Evolutionary conservation across 805 yeast species (phyloP), one percentile per base, ranked within the genome.

Genomic region (Kluyveromyces dobzhanskii): DNA sequence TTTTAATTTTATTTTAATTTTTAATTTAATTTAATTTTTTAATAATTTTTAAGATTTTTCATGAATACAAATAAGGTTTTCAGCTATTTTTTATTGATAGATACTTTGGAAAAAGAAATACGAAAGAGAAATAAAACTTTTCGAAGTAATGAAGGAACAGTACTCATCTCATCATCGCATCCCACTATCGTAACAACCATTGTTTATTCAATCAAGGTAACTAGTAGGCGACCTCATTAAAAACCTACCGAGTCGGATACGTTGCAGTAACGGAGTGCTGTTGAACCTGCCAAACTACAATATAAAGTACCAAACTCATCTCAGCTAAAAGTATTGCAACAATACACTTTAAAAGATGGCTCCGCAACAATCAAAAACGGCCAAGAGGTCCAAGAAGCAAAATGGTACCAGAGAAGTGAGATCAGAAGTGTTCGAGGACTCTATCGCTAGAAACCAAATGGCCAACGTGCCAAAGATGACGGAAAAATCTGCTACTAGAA

Each of bases 371-470:
- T 69, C 80, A 9, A 66, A 75, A 50, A 69, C 78, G 1, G 76
- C 77, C 17, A 79, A 78, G 54, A 69, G 84, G 56, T 62, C 64
- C 39, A 67, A 57, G 32, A 58, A 66, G 3, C 78, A 73, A 54
- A 78, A 76, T 51, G 64, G 66, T 29, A 70, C 69, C 19, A 70
- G 85, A 46, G 65, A 67, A 14, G 73, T 80, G 2, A 76, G 74
- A 41, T 74, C 85, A 2, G 90, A 83, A 49, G 82, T 83, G 18
- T 69, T 67, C 44, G 61, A 73, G 23, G 88, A 83, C 53, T 67
- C 76, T 0, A 67, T 65, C n/a, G 90, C 92, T 4, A 69, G 84
- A 51, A 84, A 84, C 55, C 67, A 76, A 44, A 60, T 83, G 37
- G 75, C 71, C 19, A 50, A 54, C 38, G 51, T 48, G 13, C 82